These are phyloP conservation scores for Cerrena zonata DNA, from an alignment of 1,284 basidiomycete genomes.

Conservation along the genomic window DNA sequence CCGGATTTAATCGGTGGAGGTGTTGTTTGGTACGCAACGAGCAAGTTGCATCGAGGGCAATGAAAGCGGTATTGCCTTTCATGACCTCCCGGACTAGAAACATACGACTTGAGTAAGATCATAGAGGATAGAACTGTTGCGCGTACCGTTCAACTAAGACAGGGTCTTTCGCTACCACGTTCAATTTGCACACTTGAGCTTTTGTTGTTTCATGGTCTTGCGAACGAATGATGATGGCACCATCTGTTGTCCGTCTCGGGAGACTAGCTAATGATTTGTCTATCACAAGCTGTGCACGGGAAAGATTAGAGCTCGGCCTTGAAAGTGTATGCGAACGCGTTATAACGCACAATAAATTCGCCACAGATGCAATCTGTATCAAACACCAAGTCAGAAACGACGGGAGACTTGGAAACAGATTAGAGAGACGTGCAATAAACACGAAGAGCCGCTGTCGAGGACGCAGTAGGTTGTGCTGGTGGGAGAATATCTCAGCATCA, in stretches of 20 bases:
- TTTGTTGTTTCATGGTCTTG: slow-evolving; percentile 52
- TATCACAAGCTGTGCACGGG: slow-evolving; percentile 61
- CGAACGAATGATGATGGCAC: slow-evolving; percentile 64
- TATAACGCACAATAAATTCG: slow-evolving; percentile 67
- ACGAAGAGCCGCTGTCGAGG: slow-evolving; percentile 67
- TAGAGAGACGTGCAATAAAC: slow-evolving; percentile 57
- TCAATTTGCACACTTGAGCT: slow-evolving; percentile 73
- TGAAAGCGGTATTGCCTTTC: slow-evolving; percentile 71
- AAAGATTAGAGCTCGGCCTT: slow-evolving; percentile 13
- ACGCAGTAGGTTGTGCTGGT: slow-evolving; percentile 70
- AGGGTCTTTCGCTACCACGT: slow-evolving; percentile 57
- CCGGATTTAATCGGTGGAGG: slow-evolving; percentile 68
- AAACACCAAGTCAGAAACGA: slow-evolving; percentile 14
- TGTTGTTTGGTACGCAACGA: slow-evolving; percentile 68
- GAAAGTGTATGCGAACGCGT: slow-evolving; percentile 2
- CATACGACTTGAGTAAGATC: slow-evolving; percentile 3
- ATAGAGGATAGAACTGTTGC: no score
- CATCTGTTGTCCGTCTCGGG: slow-evolving; percentile 69
- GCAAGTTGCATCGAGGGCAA: slow-evolving; percentile 69
- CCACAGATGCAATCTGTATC: slow-evolving; percentile 78
- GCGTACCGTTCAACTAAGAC: slow-evolving; percentile 64
- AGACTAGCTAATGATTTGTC: slow-evolving; percentile 66
- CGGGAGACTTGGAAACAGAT: slow-evolving; percentile 4
- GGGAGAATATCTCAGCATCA: slow-evolving; percentile 14
- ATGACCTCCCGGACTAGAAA: slow-evolving; percentile 51